phyloP scores from a whole-genome alignment of 2,329 filamentous ascomycete genomes.

The Trichothecium sympodiale region DNA sequence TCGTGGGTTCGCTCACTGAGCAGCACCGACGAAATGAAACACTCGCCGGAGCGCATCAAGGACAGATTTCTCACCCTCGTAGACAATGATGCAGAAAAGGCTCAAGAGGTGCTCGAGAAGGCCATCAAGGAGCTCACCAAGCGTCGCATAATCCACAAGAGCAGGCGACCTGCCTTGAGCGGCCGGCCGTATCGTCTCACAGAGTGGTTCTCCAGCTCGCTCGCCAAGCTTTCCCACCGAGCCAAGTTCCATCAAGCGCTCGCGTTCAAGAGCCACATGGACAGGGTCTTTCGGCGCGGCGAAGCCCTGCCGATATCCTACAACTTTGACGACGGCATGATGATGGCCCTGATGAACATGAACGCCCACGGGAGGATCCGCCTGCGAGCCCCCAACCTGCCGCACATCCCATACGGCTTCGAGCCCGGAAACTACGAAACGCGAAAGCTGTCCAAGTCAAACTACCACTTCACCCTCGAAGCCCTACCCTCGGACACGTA shows the following conservation, averaged over 20 bases:
- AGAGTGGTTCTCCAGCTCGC: slow-evolving; percentile 42
- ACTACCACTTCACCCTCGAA: slow-evolving; percentile 53
- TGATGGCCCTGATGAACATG: slow-evolving; percentile 57
- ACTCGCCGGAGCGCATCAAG: slow-evolving; percentile 34
- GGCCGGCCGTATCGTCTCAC: slow-evolving; percentile 54
- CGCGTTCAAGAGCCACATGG: slow-evolving; percentile 48
- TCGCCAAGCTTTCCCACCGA: slow-evolving; percentile 44
- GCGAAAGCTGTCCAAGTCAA: slow-evolving; percentile 53
- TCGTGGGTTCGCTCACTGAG: slow-evolving; percentile 52
- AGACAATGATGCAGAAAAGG: slow-evolving; percentile 25
- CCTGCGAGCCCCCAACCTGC: slow-evolving; percentile 42
- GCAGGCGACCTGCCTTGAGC: slow-evolving; percentile 43
- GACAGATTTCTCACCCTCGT: slow-evolving; percentile 40
- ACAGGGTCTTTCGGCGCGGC: slow-evolving; percentile 37
- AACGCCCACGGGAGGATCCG: slow-evolving; percentile 46
- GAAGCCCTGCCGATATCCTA: slow-evolving; percentile 38
- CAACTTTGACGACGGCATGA: slow-evolving; percentile 49
- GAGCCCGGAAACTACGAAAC: slow-evolving; percentile 62
- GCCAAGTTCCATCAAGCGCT: slow-evolving; percentile 47
- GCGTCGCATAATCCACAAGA: slow-evolving; percentile 46
- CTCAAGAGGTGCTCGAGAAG: slow-evolving; percentile 29
- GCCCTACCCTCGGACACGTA: slow-evolving; percentile 54
- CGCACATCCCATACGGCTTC: slow-evolving; percentile 58
- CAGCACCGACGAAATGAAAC: slow-evolving; percentile 38
- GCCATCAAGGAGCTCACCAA: slow-evolving; percentile 37